Evolutionary conservation across 257 asterid genomes (phyloP).

Genomic region (Eucommia ulmoides): DNA sequence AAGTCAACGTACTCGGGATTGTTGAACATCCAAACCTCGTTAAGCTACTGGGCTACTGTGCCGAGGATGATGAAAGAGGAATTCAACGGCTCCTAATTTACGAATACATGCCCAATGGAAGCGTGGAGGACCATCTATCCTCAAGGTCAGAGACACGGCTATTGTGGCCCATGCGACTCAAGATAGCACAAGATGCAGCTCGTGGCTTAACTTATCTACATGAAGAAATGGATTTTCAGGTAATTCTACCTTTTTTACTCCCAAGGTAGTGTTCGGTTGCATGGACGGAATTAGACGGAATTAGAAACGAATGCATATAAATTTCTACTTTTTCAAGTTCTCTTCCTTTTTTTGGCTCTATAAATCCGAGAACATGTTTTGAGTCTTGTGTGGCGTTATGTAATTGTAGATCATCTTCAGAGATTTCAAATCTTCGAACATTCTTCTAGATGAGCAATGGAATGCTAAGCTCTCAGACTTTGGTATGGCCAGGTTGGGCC

Average conservation of each 20-base stretch:
- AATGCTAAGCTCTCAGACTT: slow-evolving; percentile 62
- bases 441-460: slow-evolving; percentile 60
- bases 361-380: no score
- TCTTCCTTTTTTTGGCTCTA: no score
- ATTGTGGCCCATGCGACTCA: neutral
- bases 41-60: neutral
- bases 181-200: neutral
- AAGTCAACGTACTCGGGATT: neutral
- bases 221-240: neutral
- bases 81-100: neutral
- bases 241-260: no score
- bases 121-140: neutral
- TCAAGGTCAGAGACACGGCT: neutral
- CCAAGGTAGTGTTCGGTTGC: no score
- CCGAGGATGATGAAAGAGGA: neutral
- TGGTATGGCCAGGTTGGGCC: slow-evolving; percentile 72
- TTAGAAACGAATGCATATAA: no score
- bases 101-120: neutral
- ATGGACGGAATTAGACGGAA: no score
- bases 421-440: slow-evolving; percentile 57
- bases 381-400: neutral
- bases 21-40: neutral
- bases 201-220: neutral
- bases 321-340: no score
- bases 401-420: slow-evolving; percentile 47